Evolutionary conservation across 2,329 filamentous ascomycete genomes (phyloP).

Genomic region (Apiospora arundinis): DNA sequence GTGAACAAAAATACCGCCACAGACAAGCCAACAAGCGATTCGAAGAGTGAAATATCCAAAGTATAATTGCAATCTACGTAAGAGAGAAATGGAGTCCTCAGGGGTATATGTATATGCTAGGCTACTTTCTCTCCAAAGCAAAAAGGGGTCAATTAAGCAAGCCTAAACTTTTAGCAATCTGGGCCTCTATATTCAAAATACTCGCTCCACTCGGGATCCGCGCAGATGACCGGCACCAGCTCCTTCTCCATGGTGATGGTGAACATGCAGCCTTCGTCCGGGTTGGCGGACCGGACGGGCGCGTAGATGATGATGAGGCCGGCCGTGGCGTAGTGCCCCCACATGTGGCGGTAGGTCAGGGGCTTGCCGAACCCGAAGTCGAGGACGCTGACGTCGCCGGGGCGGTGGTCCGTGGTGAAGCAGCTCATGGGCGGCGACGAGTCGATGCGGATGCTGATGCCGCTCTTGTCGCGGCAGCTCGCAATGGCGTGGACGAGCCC

Average conservation of each 20-base stretch:
- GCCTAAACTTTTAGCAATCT: slow-evolving; percentile 17
- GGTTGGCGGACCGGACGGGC: slow-evolving; percentile 22
- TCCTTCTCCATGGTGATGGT: slow-evolving; percentile 29
- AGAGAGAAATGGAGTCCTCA: neutral
- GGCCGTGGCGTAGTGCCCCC: slow-evolving; percentile 26
- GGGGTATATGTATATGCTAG: too few species aligned
- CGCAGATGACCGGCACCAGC: slow-evolving; percentile 25
- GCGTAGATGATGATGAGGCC: slow-evolving; percentile 30
- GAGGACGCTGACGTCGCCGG: slow-evolving; percentile 26
- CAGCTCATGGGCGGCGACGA: slow-evolving; percentile 24
- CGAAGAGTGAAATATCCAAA: neutral
- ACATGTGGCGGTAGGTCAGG: slow-evolving; percentile 28
- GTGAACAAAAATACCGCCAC: too few species aligned
- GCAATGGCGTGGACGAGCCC: neutral
- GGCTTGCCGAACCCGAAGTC: slow-evolving; percentile 32
- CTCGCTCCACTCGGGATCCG: slow-evolving; percentile 30
- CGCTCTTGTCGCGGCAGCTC: neutral
- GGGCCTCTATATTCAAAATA: slow-evolving; percentile 33
- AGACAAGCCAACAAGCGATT: too few species aligned
- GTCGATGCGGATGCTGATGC: slow-evolving; percentile 25
- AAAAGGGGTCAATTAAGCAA: too few species aligned
- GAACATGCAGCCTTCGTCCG: slow-evolving; percentile 32
- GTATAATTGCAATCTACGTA: neutral
- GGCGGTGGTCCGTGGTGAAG: slow-evolving; percentile 30
- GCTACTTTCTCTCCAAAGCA: too few species aligned